Conservation (phyloP, 1,284 basidiomycete genomes). For the Malassezia pachydermatis region DNA sequence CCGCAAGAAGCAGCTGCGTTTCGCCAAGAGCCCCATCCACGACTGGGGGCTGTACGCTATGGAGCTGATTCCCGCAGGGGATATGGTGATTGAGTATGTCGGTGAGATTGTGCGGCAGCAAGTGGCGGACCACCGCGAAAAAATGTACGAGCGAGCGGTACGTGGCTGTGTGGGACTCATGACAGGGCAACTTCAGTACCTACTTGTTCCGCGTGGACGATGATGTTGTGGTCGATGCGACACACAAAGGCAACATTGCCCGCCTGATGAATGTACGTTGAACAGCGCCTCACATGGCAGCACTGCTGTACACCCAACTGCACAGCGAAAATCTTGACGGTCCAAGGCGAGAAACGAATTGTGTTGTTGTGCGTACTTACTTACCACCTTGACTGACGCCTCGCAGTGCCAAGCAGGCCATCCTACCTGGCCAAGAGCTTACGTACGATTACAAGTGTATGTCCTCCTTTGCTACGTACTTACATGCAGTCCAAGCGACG, state of each 20-base stretch:
- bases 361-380: slow-evolving; percentile 63
- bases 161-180: slow-evolving; percentile 51
- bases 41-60: slow-evolving; percentile 71
- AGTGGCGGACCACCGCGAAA: slow-evolving; percentile 93
- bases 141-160: slow-evolving; percentile 86
- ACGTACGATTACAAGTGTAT: slow-evolving; percentile 48
- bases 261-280: slow-evolving; percentile 36
- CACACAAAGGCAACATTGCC: slow-evolving; percentile 89
- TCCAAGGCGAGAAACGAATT: slow-evolving; percentile 96
- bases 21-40: slow-evolving; percentile 90
- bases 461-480: not conserved
- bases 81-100: slow-evolving; percentile 99
- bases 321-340: slow-evolving; percentile 94
- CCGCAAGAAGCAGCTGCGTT: slow-evolving; percentile 92
- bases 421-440: slow-evolving; percentile 59
- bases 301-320: slow-evolving; percentile 97
- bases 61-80: slow-evolving; percentile 70
- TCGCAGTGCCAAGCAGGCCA: slow-evolving; percentile 76
- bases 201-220: slow-evolving; percentile 51
- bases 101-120: slow-evolving; percentile 90
- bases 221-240: slow-evolving; percentile 70
- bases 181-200: slow-evolving; percentile 41
- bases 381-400: not conserved
- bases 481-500: slow-evolving; percentile 28
- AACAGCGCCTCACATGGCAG: slow-evolving; percentile 56